These are phyloP conservation scores for Endothia cerciana DNA, from an alignment of 2,329 filamentous ascomycete species.

Conservation along the genomic window DNA sequence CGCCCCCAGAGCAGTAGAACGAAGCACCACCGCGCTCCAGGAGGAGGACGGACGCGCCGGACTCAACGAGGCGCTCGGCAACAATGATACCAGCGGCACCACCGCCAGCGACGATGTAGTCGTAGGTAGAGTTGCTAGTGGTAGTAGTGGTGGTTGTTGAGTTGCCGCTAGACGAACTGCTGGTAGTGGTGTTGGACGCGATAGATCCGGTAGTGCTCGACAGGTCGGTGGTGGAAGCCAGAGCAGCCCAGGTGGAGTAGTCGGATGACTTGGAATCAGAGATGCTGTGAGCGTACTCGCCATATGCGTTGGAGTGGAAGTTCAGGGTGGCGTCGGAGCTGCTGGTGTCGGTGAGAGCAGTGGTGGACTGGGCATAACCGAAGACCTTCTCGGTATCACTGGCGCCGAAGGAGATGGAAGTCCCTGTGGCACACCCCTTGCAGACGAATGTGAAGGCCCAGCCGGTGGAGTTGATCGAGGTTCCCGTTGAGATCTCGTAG, in stretches of 20 bases:
- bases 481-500: constrained; percentile 49
- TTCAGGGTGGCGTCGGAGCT: constrained; percentile 24
- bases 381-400: constrained; percentile 36
- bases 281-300: constrained; percentile 41
- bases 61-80: constrained; percentile 43
- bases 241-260: constrained; percentile 35
- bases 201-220: background rate
- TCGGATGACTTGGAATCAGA: constrained; percentile 40
- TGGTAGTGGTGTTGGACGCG: background rate
- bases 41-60: constrained; percentile 42
- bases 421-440: constrained; percentile 41
- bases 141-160: constrained; percentile 32
- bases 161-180: constrained; percentile 10
- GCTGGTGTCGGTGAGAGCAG: constrained; percentile 40
- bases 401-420: constrained; percentile 35
- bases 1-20: constrained; percentile 39
- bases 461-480: constrained; percentile 51
- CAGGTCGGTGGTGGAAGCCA: constrained; percentile 30
- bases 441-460: constrained; percentile 55
- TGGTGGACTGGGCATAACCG: constrained; percentile 45
- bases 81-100: constrained; percentile 43
- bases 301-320: constrained; percentile 45
- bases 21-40: constrained; percentile 44
- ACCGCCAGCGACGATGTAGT: constrained; percentile 46
- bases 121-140: constrained; percentile 42